phyloP scores from a whole-genome alignment of 1,284 basidiomycete species.

The Porogramme epimiltina region DNA sequence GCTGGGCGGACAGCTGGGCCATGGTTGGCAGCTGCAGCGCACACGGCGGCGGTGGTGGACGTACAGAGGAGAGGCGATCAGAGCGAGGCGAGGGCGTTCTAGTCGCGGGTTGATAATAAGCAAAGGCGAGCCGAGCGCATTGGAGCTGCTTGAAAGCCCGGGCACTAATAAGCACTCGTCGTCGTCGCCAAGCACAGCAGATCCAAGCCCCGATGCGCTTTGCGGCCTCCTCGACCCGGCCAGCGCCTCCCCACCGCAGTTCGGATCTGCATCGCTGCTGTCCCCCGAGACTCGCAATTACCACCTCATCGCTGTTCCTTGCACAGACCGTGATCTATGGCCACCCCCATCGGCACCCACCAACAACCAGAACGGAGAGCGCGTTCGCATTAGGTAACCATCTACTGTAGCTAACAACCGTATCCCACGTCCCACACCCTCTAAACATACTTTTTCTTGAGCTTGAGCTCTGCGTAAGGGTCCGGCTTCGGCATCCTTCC shows the following conservation, averaged over 20 bases:
- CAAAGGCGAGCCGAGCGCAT: too few species aligned
- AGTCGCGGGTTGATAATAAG: too few species aligned
- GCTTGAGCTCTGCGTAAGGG: conserved; percentile 59
- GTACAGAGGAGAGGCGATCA: neutral
- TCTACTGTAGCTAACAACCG: conserved; percentile 4
- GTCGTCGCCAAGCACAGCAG: conserved; percentile 22
- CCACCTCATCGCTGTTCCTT: too few species aligned
- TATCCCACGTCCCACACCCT: conserved; percentile 12
- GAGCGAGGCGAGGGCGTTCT: conserved; percentile 2
- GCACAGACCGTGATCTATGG: too few species aligned
- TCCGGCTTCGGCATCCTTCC: conserved; percentile 51
- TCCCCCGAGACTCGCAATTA: too few species aligned
- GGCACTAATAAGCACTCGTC: neutral
- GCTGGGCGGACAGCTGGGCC: conserved; percentile 15
- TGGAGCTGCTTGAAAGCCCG: too few species aligned
- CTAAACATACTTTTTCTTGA: conserved; percentile 50
- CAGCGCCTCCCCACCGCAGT: conserved; percentile 11
- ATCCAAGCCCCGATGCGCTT: conserved; percentile 7
- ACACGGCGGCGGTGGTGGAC: too few species aligned
- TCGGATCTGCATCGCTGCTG: too few species aligned
- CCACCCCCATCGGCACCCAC: neutral
- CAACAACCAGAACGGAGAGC: conserved; percentile 4
- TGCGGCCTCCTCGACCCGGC: neutral
- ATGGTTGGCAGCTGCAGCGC: conserved; percentile 6
- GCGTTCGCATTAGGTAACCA: conserved; percentile 14